Conservation (phyloP, 2,329 filamentous ascomycete genomes). For the Huntiella omanensis region DNA sequence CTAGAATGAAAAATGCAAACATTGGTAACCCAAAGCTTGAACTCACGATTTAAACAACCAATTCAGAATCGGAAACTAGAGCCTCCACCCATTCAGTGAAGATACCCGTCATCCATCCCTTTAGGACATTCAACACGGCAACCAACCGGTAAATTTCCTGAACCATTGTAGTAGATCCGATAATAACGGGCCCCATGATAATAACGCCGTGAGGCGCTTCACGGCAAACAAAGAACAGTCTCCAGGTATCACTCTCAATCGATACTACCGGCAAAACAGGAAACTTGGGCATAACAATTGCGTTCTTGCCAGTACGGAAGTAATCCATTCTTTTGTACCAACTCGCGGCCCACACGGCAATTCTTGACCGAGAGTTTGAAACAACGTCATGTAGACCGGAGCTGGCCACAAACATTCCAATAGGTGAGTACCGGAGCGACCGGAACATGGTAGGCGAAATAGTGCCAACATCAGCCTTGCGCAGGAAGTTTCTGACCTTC, state of each 20-base stretch:
- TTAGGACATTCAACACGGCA: conserved; percentile 4
- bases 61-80: background rate
- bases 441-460: conserved; percentile 9
- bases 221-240: conserved; percentile 9
- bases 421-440: conserved; percentile 1
- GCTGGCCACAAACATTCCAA: conserved; percentile 8
- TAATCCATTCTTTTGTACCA: conserved; percentile 9
- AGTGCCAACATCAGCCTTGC: background rate
- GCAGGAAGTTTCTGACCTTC: conserved; percentile 2
- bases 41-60: background rate
- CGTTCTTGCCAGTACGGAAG: background rate
- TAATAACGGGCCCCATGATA: conserved; percentile 7
- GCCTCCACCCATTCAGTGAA: conserved; percentile 4
- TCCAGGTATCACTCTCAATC: conserved; percentile 7
- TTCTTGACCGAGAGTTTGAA: conserved; percentile 1
- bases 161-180: conserved; percentile 9
- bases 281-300: background rate
- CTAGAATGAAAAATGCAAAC: background rate
- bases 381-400: conserved; percentile 2
- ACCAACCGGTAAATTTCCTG: conserved; percentile 6
- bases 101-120: conserved; percentile 3
- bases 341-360: conserved; percentile 10
- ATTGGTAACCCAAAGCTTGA: background rate
- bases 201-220: background rate
- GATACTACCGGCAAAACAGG: conserved; percentile 9